phyloP scores from a whole-genome alignment of 345 rosid species.

The Noccaea bulbosa region DNA sequence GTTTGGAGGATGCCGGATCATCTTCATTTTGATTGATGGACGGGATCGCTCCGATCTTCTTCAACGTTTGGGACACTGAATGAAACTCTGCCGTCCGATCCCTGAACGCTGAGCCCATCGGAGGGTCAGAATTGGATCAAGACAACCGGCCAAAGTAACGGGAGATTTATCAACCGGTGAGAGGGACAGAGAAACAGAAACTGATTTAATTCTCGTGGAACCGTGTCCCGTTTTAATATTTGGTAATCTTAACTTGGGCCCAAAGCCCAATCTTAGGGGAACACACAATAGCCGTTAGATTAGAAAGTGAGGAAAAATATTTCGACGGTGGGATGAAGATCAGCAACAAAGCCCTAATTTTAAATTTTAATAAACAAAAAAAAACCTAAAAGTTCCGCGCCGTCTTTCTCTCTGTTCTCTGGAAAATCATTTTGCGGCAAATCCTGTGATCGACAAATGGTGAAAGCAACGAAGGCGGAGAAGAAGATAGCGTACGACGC shows the following conservation, averaged over 20 bases:
- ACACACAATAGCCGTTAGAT: constrained; percentile 1
- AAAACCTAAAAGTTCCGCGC: too few relatives aligned
- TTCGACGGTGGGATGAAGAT: too few relatives aligned
- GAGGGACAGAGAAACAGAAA: constrained; percentile 1
- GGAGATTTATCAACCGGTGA: background rate
- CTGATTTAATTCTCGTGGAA: background rate
- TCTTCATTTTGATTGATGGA: constrained; percentile 36
- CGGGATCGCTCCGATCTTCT: constrained; percentile 63
- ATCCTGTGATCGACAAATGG: too few relatives aligned
- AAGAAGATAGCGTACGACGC: too few relatives aligned
- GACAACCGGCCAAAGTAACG: background rate
- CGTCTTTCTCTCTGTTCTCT: too few relatives aligned
- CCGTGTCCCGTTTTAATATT: constrained; percentile 5
- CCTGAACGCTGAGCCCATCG: constrained; percentile 63
- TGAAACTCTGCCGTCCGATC: constrained; percentile 90
- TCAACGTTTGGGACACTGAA: constrained; percentile 68
- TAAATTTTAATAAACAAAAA: too few relatives aligned
- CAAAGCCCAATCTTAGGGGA: constrained; percentile 16
- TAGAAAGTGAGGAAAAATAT: background rate
- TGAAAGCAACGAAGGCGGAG: too few relatives aligned
- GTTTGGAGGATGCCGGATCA: constrained; percentile 41
- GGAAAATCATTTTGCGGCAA: too few relatives aligned
- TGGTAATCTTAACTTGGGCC: constrained; percentile 19
- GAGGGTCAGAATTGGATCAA: constrained; percentile 18
- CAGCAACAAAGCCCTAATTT: too few relatives aligned